These are phyloP conservation scores for Eucalyptus curtisii DNA, from an alignment of 345 rosid genomes.

Conservation along the genomic window DNA sequence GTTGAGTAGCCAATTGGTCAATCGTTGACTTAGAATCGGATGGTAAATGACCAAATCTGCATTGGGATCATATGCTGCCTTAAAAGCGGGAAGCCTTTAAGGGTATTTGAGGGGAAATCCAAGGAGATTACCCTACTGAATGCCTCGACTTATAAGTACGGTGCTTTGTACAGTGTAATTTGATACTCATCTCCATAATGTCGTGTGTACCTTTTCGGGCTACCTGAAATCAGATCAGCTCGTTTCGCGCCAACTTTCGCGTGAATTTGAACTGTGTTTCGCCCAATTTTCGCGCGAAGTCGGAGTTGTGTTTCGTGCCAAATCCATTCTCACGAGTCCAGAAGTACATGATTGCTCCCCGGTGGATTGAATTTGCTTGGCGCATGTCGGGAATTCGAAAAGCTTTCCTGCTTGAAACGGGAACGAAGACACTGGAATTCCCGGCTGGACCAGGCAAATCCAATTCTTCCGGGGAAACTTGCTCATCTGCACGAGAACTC, in stretches of 20 bases:
- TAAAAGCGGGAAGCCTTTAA: neutral
- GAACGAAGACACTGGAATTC: neutral
- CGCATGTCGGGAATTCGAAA: neutral
- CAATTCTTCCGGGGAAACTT: neutral
- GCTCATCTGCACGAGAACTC: neutral
- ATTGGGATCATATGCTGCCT: neutral
- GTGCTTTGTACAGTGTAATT: neutral
- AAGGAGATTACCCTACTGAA: neutral
- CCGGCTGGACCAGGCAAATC: neutral
- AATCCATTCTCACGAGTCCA: neutral
- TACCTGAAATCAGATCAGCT: neutral
- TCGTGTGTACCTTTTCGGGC: neutral
- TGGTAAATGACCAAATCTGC: neutral
- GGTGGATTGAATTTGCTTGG: neutral
- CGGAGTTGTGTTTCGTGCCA: neutral
- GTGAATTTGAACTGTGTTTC: neutral
- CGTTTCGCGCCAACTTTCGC: neutral
- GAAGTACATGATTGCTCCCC: neutral
- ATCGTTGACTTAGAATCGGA: neutral
- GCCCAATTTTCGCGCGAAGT: neutral
- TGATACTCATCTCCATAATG: neutral
- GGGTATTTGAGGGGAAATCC: neutral
- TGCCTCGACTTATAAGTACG: neutral
- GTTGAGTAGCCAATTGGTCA: neutral
- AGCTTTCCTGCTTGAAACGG: neutral